Percentiles rank a stretch among this genome's conserved stretches.
Evolutionary conservation across 345 rosid genomes (phyloP).

Genomic region (Heritiera fomes): DNA sequence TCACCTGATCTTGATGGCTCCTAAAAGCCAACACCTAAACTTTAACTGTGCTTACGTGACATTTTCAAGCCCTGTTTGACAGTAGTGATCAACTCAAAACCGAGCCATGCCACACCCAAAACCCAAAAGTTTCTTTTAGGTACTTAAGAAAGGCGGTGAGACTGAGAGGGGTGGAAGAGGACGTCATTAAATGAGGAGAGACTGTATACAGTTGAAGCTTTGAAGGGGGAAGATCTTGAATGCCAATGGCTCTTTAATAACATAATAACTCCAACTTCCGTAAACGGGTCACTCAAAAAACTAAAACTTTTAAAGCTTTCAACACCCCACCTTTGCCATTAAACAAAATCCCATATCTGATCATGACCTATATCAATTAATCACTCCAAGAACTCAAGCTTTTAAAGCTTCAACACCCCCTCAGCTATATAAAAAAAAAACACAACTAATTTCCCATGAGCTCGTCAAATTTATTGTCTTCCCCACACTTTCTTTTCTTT

Average conservation of each 20-base stretch:
- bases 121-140: slow-evolving; percentile 7
- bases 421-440: slow-evolving; percentile 6
- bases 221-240: slow-evolving; percentile 42
- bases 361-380: slow-evolving; percentile 11
- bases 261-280: slow-evolving; percentile 53
- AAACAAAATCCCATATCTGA: slow-evolving; percentile 17
- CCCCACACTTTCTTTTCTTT: neutral
- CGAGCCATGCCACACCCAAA: slow-evolving; percentile 23
- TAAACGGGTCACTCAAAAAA: slow-evolving; percentile 41
- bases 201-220: slow-evolving; percentile 37
- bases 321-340: slow-evolving; percentile 19
- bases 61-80: neutral
- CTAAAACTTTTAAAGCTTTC: slow-evolving; percentile 15
- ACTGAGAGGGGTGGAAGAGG: slow-evolving; percentile 34
- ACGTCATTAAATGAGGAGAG: slow-evolving; percentile 45
- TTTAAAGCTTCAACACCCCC: slow-evolving; percentile 52
- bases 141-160: slow-evolving; percentile 46
- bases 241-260: slow-evolving; percentile 36
- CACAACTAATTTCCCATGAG: slow-evolving; percentile 26
- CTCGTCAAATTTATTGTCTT: slow-evolving; percentile 24
- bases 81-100: neutral
- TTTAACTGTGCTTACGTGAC: slow-evolving; percentile 15
- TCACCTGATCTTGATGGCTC: slow-evolving; percentile 13
- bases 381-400: slow-evolving; percentile 26
- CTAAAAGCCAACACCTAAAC: neutral